phyloP scores from a whole-genome alignment of 2,329 filamentous ascomycete genomes.

The Calonectria crousiana region DNA sequence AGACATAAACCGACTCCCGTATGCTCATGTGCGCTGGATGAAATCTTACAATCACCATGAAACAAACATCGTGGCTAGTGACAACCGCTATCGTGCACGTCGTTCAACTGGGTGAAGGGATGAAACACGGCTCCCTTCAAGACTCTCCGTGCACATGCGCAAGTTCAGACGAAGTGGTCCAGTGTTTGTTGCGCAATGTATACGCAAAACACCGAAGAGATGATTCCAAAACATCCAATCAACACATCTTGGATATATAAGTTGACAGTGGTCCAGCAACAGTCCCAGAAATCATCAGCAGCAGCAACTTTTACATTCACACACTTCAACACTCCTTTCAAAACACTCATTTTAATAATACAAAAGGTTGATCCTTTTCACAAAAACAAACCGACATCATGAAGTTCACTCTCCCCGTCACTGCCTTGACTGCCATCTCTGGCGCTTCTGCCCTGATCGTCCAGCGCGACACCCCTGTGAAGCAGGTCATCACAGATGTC shows the following conservation, averaged over 20 bases:
- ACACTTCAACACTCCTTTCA: not conserved
- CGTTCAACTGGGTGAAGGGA: not conserved
- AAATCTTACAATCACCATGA: not conserved
- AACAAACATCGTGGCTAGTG: not conserved
- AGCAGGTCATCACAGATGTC: not conserved
- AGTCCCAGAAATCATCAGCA: not conserved
- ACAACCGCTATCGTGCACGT: not conserved
- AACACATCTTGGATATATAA: not conserved
- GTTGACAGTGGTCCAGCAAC: not conserved
- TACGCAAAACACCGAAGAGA: not conserved
- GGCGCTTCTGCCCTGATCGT: not conserved
- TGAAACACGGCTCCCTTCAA: not conserved
- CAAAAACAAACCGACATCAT: not conserved
- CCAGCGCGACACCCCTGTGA: not conserved
- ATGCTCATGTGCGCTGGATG: not conserved
- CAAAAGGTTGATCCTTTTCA: not conserved
- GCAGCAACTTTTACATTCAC: not conserved
- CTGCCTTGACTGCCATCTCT: not conserved
- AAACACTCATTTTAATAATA: not conserved
- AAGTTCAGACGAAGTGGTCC: not conserved
- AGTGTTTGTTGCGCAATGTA: not conserved
- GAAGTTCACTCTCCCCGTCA: not conserved
- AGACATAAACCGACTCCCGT: not conserved
- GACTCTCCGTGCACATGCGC: not conserved
- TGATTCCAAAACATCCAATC: not conserved